These are phyloP conservation scores for Aspergillus pseudonomiae DNA, from an alignment of 2,329 filamentous ascomycete species.

Conservation along the genomic window DNA sequence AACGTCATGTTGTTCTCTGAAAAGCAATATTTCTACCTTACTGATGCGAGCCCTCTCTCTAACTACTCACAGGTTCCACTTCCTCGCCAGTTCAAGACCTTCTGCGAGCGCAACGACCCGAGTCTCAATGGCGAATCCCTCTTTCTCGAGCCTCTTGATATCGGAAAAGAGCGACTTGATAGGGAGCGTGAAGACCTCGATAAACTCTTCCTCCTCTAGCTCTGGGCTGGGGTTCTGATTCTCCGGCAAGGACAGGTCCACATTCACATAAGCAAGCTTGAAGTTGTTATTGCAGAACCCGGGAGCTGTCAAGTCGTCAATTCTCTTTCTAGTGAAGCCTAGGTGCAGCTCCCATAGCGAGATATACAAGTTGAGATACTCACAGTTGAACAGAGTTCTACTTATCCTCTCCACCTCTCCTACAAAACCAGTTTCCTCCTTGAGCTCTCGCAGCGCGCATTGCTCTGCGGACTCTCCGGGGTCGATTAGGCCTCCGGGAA, in stretches of 20 bases:
- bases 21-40: no score
- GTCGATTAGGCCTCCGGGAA: slow-evolving; percentile 64
- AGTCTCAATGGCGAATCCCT: slow-evolving; percentile 79
- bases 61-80: slow-evolving; percentile 23
- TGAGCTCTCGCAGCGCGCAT: slow-evolving; percentile 61
- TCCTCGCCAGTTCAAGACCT: slow-evolving; percentile 72
- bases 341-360: background rate
- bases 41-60: background rate
- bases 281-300: slow-evolving; percentile 55
- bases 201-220: slow-evolving; percentile 80
- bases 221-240: slow-evolving; percentile 71
- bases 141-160: slow-evolving; percentile 65
- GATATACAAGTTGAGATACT: slow-evolving; percentile 29
- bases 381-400: slow-evolving; percentile 45
- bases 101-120: slow-evolving; percentile 77
- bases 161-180: slow-evolving; percentile 66
- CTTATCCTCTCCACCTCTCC: slow-evolving; percentile 49
- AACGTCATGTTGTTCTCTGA: background rate
- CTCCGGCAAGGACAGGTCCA: slow-evolving; percentile 69
- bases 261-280: slow-evolving; percentile 67
- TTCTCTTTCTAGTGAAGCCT: background rate
- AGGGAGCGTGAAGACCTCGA: slow-evolving; percentile 74
- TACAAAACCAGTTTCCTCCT: slow-evolving; percentile 67
- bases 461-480: slow-evolving; percentile 58
- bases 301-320: slow-evolving; percentile 35